Evolutionary conservation across 73 alveolate genomes (phyloP).

Genomic region (Uronychia binucleata): DNA sequence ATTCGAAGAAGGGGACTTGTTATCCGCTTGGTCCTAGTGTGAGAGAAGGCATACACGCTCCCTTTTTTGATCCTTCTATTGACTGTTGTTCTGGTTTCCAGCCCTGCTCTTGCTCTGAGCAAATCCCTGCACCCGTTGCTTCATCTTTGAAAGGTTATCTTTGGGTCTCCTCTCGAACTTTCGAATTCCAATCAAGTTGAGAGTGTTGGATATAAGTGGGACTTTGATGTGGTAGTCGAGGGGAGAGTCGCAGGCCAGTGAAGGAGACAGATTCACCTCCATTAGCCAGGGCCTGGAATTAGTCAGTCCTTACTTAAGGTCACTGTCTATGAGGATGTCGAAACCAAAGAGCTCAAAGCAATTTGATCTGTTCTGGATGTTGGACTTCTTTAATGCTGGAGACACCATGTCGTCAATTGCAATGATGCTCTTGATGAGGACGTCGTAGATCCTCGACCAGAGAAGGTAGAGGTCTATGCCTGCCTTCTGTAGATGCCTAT

Average conservation of each 20-base stretch:
- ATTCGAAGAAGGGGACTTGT: background rate
- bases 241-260: conserved; percentile 84
- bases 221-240: conserved; percentile 85
- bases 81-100: conserved; percentile 13
- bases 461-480: conserved; percentile 73
- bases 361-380: conserved; percentile 58
- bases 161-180: conserved; percentile 57
- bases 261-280: conserved; percentile 87
- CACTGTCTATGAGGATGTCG: conserved; percentile 81
- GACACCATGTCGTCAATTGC: conserved; percentile 65
- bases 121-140: conserved; percentile 29
- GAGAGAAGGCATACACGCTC: background rate
- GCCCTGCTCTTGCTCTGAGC: background rate
- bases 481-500: conserved; percentile 73
- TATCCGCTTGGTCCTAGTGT: background rate
- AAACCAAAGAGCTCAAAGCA: conserved; percentile 88
- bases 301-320: conserved; percentile 55
- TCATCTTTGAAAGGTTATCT: conserved; percentile 59
- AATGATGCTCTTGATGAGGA: conserved; percentile 72
- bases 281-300: conserved; percentile 79
- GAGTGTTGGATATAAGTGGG: conserved; percentile 73
- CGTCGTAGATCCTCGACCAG: conserved; percentile 82
- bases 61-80: conserved; percentile 33
- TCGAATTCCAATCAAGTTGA: conserved; percentile 75
- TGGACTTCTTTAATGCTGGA: conserved; percentile 36